phyloP scores from a whole-genome alignment of 1,139 yeast genomes.

The Magnusiomyces tetraspermus region DNA sequence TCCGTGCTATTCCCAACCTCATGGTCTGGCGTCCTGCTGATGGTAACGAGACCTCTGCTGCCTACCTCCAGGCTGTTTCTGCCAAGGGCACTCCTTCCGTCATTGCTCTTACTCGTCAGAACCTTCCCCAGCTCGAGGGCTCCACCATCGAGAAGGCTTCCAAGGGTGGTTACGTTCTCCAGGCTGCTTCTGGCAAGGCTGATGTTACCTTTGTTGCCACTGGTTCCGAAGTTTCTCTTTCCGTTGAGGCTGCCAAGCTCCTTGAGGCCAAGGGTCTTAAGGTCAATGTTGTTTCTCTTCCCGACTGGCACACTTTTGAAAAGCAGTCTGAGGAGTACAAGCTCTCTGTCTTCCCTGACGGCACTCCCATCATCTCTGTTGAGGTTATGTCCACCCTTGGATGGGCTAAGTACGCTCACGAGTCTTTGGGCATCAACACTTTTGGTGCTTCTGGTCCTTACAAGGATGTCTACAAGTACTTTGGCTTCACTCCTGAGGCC shows the following conservation, averaged over 20 bases:
- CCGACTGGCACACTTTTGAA: constrained; percentile 89
- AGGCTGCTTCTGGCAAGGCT: constrained; percentile 49
- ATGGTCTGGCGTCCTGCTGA: constrained; percentile 99
- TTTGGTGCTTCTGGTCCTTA: constrained; percentile 98
- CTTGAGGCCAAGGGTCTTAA: constrained; percentile 53
- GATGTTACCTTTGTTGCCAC: constrained; percentile 79
- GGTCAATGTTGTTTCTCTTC: constrained; percentile 82
- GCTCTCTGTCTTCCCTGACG: constrained; percentile 86
- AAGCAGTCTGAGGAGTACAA: constrained; percentile 69
- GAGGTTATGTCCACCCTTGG: constrained; percentile 91
- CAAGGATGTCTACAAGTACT: constrained; percentile 67
- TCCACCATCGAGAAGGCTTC: constrained; percentile 84
- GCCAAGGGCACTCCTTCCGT: constrained; percentile 72
- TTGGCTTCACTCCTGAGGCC: constrained; percentile 91
- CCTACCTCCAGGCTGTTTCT: constrained; percentile 73
- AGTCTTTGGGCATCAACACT: constrained; percentile 90
- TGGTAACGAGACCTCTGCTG: constrained; percentile 98
- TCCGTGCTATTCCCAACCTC: constrained; percentile 93
- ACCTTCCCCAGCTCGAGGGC: constrained; percentile 93
- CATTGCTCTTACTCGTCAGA: constrained; percentile 93
- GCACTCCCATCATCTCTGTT: constrained; percentile 84
- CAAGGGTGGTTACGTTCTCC: constrained; percentile 88
- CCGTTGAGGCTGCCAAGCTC: constrained; percentile 71
- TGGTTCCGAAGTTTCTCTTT: constrained; percentile 89
- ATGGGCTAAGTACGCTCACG: constrained; percentile 95